Base-by-base conservation (phyloP, 192 early-diverging fungal genomes). In the Backusella liffmaniae region DNA sequence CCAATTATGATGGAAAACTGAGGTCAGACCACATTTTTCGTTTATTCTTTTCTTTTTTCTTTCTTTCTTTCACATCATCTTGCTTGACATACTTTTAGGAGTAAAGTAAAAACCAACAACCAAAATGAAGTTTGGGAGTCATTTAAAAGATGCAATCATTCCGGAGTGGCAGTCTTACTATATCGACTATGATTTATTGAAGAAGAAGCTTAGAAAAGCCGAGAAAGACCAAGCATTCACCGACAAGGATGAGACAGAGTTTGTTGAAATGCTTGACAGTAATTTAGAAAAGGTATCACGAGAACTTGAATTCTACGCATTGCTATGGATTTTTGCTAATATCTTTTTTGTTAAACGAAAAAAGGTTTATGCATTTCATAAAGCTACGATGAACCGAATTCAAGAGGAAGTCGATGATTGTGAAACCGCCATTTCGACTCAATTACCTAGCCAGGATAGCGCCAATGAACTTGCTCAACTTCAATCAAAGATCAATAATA, bases 101-200 rank as follows among this genome's bases (percentile, higher is more conserved):
- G n/a, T 51, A 56, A 56, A 56, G 8, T 5, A 56, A 10, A 56
- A 56, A 56, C 4, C 32, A 66, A 0, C 18, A 0, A 1, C 32
- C 13, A 26, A 35, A 16, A 96, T 96, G 95, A 96, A 96, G 85
- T 96, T 96, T 86, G 95, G 95, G 36, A 85, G 87, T 67, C 91
- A 93, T 80, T 84, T 96, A 39, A 79, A 89, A 59, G 88, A 88
- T 41, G 83, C 88, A 42, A 86, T 93, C 30, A 90, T 90, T 62
- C 84, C 85, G 6, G 91, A 94, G 79, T 96, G 95, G 95, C 84
- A 87, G 76, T 89, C 91, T 70, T 92, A 91, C 75, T 94, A 94
- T 70, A 80, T 94, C 21, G 91, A 92, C 73, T 96, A 98, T 75
- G 88, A 94, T 67, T 88, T 85, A 4, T 86, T 96, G 59, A 98